phyloP scores from a whole-genome alignment of 139 green algal genomes.

The Chlorella sp. region DNA sequence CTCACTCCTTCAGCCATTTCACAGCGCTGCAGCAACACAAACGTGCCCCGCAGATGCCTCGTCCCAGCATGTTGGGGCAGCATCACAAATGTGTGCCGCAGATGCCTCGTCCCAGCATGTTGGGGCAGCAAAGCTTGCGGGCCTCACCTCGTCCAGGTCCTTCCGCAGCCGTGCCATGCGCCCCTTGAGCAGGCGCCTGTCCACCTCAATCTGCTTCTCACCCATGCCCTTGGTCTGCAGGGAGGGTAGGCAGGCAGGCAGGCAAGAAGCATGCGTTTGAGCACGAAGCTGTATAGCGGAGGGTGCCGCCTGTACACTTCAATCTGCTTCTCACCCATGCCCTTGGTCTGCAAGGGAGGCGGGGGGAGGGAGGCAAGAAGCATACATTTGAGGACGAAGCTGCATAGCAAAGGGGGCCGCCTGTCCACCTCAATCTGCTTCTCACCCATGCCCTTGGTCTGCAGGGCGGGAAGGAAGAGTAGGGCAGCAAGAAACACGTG shows the following conservation, averaged over 20 bases:
- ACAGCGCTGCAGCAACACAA: no score
- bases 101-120: background rate
- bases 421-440: constrained; percentile 99
- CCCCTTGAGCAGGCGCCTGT: constrained; percentile 88
- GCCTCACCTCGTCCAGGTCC: constrained; percentile 77
- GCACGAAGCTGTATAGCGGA: no score
- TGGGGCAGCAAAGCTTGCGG: no score
- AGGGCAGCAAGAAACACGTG: no score
- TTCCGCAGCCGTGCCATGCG: constrained; percentile 61
- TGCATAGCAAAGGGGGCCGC: no score
- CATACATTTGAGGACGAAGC: no score
- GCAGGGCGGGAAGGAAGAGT: background rate
- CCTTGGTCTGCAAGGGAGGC: constrained; percentile 47
- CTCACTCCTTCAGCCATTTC: no score
- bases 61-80: no score
- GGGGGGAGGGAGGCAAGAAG: no score
- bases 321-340: constrained; percentile 98
- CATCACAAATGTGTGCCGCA: background rate
- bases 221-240: constrained; percentile 80
- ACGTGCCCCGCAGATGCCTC: no score
- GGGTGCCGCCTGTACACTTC: constrained; percentile 96
- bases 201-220: constrained; percentile 99
- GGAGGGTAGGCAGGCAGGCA: background rate
- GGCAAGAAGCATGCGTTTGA: no score
- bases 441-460: constrained; percentile 89